Evolutionary conservation across 176 grass and related monocot genomes (phyloP), one percentile per base, ranked within the genome.

Genomic region (Pharus latifolius): DNA sequence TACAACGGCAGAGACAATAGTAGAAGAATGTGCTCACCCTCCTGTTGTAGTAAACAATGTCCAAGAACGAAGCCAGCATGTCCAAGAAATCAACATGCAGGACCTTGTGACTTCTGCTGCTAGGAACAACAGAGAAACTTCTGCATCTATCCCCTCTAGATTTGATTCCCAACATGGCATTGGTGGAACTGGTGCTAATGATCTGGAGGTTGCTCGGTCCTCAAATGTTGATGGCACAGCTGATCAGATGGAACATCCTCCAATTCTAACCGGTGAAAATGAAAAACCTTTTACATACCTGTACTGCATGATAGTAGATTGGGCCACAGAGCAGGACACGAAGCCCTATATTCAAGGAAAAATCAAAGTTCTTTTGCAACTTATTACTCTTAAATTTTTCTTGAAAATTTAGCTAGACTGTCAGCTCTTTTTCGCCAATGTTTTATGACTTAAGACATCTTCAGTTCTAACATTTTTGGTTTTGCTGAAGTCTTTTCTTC

Each of bases 271-370:
- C 44, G 83, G 79, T 45, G 64, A 73, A 85, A 85, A 78, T 74
- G 78, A 90, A 63, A 73, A 82, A 59, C 94, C 89, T 56, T 97
- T 92, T 75, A 97, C 89, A 58, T 97, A 97, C 61, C 67, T 92
- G 54, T 73, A 74, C 41, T 75, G n/a, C 72, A 80, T 97, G 78
- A 15, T 80, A 69, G 66, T 74, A 25, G 68, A 87, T 57, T 97
- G 94, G 94, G 29, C 19, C 27, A 42, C 40, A 22, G 78, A 90
- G 65, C 60, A 85, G 51, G 76, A 74, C 65, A 83, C 72, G 52
- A 49, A 73, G 62, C 43, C 55, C 41, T 90, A 14, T 42, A 80
- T 97, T 74, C 77, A 82, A 77, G 85, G 89, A 65, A 92, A 82
- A 85, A 85, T 97, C 38, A 97, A 92, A 89, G 89, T 97, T 70